phyloP scores from a whole-genome alignment of 805 yeast species.

The Nakazawaea anatomiae region DNA sequence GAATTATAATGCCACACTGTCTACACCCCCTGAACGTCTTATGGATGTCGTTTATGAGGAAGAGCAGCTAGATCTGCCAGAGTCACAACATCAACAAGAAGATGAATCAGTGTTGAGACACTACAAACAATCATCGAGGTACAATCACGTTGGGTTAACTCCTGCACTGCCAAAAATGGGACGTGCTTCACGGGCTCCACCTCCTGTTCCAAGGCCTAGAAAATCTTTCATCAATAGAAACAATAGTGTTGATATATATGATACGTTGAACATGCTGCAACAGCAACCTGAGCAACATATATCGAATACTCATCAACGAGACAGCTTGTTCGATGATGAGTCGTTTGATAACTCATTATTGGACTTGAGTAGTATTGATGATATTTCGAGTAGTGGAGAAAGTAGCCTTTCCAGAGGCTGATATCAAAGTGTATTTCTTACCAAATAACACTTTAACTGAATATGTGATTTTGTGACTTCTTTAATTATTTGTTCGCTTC shows the following conservation, averaged over 20 bases:
- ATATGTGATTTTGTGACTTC: no score
- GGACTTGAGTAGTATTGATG: conserved; percentile 9
- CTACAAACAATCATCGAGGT: conserved; percentile 6
- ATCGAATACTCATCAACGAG: no score
- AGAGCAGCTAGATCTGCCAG: neutral
- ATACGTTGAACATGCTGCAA: neutral
- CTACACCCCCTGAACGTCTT: conserved; percentile 1
- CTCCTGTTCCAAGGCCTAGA: conserved; percentile 8
- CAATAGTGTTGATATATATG: conserved; percentile 3
- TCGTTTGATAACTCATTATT: conserved; percentile 8
- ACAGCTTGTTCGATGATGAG: neutral
- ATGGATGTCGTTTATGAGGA: conserved; percentile 11
- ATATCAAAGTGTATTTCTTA: neutral
- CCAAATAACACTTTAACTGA: neutral
- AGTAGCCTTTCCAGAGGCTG: neutral
- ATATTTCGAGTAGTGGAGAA: conserved; percentile 4
- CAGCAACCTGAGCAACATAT: neutral
- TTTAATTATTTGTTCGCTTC: no score
- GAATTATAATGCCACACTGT: conserved; percentile 8
- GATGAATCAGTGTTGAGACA: neutral
- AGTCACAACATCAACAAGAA: neutral
- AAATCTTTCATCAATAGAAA: neutral
- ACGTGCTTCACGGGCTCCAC: neutral
- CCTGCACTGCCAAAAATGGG: neutral
- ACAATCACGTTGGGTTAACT: conserved; percentile 5